phyloP scores from a whole-genome alignment of 495 filamentous ascomycete species.

The Penicillium coffeae region DNA sequence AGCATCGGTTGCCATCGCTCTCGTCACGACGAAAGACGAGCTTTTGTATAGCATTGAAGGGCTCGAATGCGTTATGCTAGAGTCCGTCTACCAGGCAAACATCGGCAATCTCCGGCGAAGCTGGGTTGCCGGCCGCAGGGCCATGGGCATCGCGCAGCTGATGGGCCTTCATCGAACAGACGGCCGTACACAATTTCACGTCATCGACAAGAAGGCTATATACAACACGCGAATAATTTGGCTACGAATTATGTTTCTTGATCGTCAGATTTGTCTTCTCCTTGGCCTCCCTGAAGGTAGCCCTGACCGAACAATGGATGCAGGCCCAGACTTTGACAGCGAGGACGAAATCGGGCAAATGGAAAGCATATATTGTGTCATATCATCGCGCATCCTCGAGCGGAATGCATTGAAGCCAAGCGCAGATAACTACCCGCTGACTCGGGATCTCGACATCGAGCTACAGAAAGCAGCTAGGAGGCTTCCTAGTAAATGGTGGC shows the following conservation, averaged over 20 bases:
- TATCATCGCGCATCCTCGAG: constrained; percentile 38
- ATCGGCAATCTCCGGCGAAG: constrained; percentile 42
- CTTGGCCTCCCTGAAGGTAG: constrained; percentile 45
- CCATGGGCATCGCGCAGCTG: constrained; percentile 23
- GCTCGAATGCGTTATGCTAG: constrained; percentile 47
- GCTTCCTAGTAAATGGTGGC: constrained; percentile 37
- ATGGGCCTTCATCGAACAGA: constrained; percentile 18
- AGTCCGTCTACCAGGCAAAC: constrained; percentile 42
- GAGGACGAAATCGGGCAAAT: constrained; percentile 10
- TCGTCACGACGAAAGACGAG: constrained; percentile 45
- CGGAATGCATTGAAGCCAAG: constrained; percentile 23
- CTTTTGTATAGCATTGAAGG: constrained; percentile 43
- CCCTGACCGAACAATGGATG: constrained; percentile 27
- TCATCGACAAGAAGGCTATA: constrained; percentile 12
- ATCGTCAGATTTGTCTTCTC: constrained; percentile 43
- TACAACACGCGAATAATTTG: constrained; percentile 7
- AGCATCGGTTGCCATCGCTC: constrained; percentile 30
- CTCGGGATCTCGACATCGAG: constrained; percentile 38
- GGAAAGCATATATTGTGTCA: constrained; percentile 8
- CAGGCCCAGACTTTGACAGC: not conserved
- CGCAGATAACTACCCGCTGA: constrained; percentile 20
- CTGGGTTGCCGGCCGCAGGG: constrained; percentile 41
- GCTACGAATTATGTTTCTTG: constrained; percentile 26
- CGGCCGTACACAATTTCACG: constrained; percentile 9
- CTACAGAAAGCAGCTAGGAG: constrained; percentile 31